A percentile compares a stretch with the other conserved stretches of the same genome.
Conservation (phyloP, 2,329 filamentous ascomycete species). For the Colletotrichum noveboracense region DNA sequence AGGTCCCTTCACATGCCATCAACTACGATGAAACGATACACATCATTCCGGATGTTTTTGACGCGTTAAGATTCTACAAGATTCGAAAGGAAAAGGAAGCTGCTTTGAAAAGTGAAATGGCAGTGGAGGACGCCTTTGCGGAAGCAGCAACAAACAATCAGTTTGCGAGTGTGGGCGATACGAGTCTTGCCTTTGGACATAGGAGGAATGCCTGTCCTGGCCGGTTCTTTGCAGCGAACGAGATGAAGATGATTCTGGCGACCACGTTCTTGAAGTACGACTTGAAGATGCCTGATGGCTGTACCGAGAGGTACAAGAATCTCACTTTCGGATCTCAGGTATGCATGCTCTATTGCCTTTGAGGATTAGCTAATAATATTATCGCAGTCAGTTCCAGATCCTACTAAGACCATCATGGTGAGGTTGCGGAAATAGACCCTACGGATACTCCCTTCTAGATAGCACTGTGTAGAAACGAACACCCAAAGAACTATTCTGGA, state of each 20-base stretch:
- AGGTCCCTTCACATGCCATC: conserved; percentile 41
- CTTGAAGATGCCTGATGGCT: conserved; percentile 33
- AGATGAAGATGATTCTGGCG: conserved; percentile 49
- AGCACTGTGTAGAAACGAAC: background rate
- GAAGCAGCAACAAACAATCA: conserved; percentile 34
- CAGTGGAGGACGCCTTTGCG: background rate
- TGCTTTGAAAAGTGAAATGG: background rate
- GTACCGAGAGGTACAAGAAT: background rate
- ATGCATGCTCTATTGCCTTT: background rate
- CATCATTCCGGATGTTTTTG: background rate
- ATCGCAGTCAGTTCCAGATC: background rate
- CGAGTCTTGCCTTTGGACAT: conserved; percentile 40
- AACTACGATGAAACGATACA: conserved; percentile 16
- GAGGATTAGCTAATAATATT: background rate
- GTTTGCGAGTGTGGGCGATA: conserved; percentile 42
- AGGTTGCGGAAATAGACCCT: background rate
- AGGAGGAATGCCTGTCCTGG: conserved; percentile 45
- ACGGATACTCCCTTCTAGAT: rapidly evolving
- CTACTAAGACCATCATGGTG: background rate
- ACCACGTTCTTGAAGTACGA: conserved; percentile 46
- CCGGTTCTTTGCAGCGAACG: conserved; percentile 48
- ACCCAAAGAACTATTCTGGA: background rate
- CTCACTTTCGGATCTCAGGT: background rate
- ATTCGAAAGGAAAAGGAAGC: background rate
- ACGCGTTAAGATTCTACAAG: conserved; percentile 3